Conservation (phyloP, 148 eudicot species). For the Chenopodium suecicum region DNA sequence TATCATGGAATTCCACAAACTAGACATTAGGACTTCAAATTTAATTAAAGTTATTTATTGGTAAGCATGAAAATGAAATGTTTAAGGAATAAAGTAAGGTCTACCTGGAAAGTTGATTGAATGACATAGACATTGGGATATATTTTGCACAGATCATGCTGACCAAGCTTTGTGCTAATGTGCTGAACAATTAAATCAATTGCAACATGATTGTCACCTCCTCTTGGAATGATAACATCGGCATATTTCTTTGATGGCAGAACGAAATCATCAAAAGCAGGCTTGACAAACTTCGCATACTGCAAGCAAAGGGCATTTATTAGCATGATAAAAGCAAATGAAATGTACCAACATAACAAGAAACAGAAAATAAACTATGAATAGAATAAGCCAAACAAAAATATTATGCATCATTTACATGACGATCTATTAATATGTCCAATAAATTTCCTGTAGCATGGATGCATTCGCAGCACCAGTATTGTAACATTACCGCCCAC, state of each 20-base stretch:
- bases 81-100: background rate
- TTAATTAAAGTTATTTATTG: background rate
- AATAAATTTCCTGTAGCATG: background rate
- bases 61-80: no score
- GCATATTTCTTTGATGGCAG: constrained; percentile 96
- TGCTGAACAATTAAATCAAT: constrained; percentile 94
- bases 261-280: constrained; percentile 96
- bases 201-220: constrained; percentile 97
- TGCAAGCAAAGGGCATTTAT: constrained; percentile 33
- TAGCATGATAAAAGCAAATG: background rate
- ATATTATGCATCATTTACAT: background rate
- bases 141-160: constrained; percentile 90
- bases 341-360: background rate
- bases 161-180: constrained; percentile 89
- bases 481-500: background rate
- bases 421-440: constrained; percentile 4
- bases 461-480: constrained; percentile 9
- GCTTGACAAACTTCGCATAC: constrained; percentile 98
- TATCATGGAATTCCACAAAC: background rate
- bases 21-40: background rate
- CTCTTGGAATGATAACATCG: constrained; percentile 94
- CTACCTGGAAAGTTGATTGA: constrained; percentile 96
- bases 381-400: background rate
- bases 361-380: background rate
- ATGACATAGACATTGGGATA: constrained; percentile 86